These are phyloP conservation scores for Globisporangium cystogenes DNA, from an alignment of 352 stramenopile species.

Conservation along the genomic window DNA sequence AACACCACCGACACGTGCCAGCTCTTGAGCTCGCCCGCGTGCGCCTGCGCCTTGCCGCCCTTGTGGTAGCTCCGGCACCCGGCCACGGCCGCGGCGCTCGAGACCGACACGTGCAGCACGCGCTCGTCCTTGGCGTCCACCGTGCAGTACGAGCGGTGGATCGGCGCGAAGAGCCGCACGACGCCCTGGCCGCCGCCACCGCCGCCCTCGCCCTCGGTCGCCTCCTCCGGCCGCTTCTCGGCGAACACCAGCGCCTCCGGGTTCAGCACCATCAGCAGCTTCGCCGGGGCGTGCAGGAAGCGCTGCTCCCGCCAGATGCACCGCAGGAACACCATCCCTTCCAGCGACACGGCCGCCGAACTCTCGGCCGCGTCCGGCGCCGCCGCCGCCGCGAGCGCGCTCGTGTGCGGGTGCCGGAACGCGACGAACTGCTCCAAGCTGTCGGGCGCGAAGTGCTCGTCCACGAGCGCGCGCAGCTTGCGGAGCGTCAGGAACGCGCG, in stretches of 20 bases:
- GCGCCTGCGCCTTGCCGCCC: slow-evolving; percentile 9
- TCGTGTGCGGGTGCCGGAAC: slow-evolving; percentile 58
- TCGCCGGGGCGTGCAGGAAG: slow-evolving; percentile 55
- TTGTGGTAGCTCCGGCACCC: slow-evolving; percentile 62
- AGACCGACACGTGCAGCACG: slow-evolving; percentile 64
- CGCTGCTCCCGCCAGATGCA: slow-evolving; percentile 79
- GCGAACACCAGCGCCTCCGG: slow-evolving; percentile 66
- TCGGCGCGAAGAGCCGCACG: slow-evolving; percentile 60
- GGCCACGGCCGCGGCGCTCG: slow-evolving; percentile 42
- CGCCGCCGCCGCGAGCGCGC: slow-evolving; percentile 20
- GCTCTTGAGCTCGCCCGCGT: slow-evolving; percentile 21
- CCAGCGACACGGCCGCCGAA: slow-evolving; percentile 20
- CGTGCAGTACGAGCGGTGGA: slow-evolving; percentile 67
- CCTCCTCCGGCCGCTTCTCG: slow-evolving; percentile 23
- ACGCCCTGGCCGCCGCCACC: slow-evolving; percentile 23
- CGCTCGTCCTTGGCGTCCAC: slow-evolving; percentile 66
- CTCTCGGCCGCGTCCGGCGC: not conserved
- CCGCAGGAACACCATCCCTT: slow-evolving; percentile 65
- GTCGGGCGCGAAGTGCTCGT: slow-evolving; percentile 37
- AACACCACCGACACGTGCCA: slow-evolving; percentile 75
- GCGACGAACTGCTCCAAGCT: slow-evolving; percentile 43
- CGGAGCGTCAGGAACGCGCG: slow-evolving; percentile 56
- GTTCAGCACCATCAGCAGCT: slow-evolving; percentile 67
- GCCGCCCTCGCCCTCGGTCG: slow-evolving; percentile 12
- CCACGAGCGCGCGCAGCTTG: slow-evolving; percentile 46